Evolutionary conservation across 176 grass and related monocot species (phyloP).

Genomic region (Phragmites australis): DNA sequence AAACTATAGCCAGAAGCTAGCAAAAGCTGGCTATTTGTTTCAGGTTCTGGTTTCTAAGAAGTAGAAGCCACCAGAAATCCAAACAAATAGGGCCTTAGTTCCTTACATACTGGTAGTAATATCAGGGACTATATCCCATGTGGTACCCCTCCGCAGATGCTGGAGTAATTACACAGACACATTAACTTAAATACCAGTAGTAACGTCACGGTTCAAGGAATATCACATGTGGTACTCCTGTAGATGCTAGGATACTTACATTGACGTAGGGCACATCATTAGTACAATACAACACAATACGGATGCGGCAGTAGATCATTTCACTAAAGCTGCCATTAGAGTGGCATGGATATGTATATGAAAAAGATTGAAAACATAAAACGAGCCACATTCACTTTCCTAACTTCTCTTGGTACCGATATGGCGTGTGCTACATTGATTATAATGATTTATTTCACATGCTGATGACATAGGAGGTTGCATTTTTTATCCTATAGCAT

Average conservation of each 20-base stretch:
- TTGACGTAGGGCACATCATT: not conserved
- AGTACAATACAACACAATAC: not conserved
- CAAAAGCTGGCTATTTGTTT: no score
- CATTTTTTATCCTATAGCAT: slow-evolving; percentile 1
- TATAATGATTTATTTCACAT: not conserved
- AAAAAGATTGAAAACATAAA: not conserved
- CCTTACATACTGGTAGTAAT: not conserved
- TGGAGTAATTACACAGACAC: not conserved
- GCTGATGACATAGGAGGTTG: not conserved
- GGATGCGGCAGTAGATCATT: not conserved
- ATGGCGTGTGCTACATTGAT: not conserved
- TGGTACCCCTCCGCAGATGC: not conserved
- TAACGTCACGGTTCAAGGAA: not conserved
- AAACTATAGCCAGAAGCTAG: no score
- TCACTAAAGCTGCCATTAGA: not conserved
- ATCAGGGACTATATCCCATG: not conserved
- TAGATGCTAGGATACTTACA: not conserved
- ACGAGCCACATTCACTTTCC: not conserved
- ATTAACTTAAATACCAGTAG: not conserved
- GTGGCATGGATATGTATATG: not conserved
- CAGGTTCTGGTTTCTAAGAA: no score
- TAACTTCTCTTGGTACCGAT: not conserved
- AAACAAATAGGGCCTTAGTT: no score
- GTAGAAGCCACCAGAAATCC: no score
- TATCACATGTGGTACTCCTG: not conserved